A percentile compares a stretch with the other conserved stretches of the same genome.
Conservation (phyloP, 2,329 filamentous ascomycete species). For the Trichoderma sp. region DNA sequence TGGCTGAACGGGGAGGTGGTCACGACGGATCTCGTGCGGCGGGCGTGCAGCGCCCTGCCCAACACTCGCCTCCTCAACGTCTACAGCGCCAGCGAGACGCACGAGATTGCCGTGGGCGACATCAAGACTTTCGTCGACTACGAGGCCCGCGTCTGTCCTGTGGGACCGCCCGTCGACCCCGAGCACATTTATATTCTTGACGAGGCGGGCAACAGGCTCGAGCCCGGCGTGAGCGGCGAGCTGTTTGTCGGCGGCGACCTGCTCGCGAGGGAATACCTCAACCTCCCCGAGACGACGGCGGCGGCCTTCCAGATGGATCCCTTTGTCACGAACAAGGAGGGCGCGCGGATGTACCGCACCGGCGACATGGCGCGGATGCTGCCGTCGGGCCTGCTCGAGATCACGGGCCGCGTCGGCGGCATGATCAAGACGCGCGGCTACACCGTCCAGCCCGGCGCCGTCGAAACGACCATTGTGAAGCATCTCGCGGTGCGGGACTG, state of each 20-base stretch:
- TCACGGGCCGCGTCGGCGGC: conserved; percentile 72
- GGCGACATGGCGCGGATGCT: conserved; percentile 71
- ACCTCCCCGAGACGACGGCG: conserved; percentile 75
- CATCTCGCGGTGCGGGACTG: conserved; percentile 72
- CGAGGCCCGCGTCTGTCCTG: conserved; percentile 69
- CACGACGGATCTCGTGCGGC: conserved; percentile 72
- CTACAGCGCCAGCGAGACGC: conserved; percentile 81
- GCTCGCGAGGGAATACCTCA: conserved; percentile 75
- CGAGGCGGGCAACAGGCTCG: conserved; percentile 66
- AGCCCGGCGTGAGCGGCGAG: conserved; percentile 66
- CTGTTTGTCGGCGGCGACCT: conserved; percentile 74
- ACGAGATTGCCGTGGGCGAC: conserved; percentile 77
- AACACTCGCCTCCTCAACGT: conserved; percentile 73
- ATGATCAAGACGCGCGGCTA: conserved; percentile 84
- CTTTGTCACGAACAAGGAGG: conserved; percentile 57
- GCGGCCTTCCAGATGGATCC: conserved; percentile 70
- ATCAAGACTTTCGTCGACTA: conserved; percentile 67
- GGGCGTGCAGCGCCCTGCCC: conserved; percentile 68
- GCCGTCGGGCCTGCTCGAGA: conserved; percentile 69
- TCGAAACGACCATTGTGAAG: conserved; percentile 71
- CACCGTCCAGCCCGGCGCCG: conserved; percentile 74
- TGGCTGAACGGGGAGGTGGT: conserved; percentile 87
- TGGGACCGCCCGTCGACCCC: conserved; percentile 69
- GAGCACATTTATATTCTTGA: conserved; percentile 73
- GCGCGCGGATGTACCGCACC: conserved; percentile 72